Base-by-base conservation (phyloP, 2,329 filamentous ascomycete genomes). In the Didymella keratinophila region DNA sequence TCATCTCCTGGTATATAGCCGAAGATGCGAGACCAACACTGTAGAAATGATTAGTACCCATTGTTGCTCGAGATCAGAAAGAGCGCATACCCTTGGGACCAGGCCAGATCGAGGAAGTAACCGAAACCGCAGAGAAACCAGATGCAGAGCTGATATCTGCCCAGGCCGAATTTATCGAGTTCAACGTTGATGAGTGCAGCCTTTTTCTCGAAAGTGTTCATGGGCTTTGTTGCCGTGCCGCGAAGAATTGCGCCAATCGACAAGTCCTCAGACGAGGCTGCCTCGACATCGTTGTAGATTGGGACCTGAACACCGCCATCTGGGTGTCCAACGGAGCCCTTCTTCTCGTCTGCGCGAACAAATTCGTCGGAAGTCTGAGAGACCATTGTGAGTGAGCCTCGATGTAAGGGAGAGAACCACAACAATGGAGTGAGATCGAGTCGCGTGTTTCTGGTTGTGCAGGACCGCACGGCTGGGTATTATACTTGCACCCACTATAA, bases 121-220 rank as follows among this genome's bases (percentile, higher is more conserved):
- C 70, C 70, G 43, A 72, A 72, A 14, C 70, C 70, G 47, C 70
- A 72, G 10, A 72, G 68, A 30, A 72, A 70, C 70, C 70, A 72
- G 49, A 72, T 71, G 48, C 70, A 72, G 61, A 71, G 65, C 28
- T 72, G 70, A 32, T 72, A 72, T 37, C 46, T 63, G 14, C 70
- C 69, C 46, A 72, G 61, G 10, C 70, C 70, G 25, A 72, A 71
- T n/a, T 69, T 70, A 54, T 72, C 70, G 2, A 72, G 36, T 34
- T 72, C 69, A n/a, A 63, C 64, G 47, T 72, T 72, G 60, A 71
- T 66, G 10, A 71, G 68, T 4, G 70, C 69, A n/a, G 70, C 70
- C 37, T 72, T 72, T 52, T 72, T 71, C 46, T 72, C 69, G 14
- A 71, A 71, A 2, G 65, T 68, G 30, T 60, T 71, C 30, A 71